phyloP scores from a whole-genome alignment of 2,329 filamentous ascomycete species.

The Scedosporium minutisporum region DNA sequence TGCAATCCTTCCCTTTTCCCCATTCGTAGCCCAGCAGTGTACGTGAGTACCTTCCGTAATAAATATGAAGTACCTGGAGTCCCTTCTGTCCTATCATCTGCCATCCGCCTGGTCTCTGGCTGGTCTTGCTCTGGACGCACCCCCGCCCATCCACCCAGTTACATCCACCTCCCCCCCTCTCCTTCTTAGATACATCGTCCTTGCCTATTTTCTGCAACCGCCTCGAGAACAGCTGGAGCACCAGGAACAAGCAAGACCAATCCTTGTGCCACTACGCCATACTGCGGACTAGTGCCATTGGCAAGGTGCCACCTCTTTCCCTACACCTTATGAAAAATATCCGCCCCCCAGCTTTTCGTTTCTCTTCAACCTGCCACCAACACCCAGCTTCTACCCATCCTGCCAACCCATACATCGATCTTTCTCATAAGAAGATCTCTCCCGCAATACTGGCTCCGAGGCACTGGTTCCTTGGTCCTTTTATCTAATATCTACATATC shows the following conservation, averaged over 20 bases:
- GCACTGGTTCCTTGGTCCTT: neutral
- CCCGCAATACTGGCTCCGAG: neutral
- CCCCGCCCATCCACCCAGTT: neutral
- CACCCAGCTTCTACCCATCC: neutral
- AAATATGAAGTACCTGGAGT: neutral
- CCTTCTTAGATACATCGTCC: neutral
- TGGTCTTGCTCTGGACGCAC: too few relatives aligned
- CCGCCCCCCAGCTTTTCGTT: neutral
- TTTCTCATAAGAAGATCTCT: neutral
- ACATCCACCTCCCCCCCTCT: neutral
- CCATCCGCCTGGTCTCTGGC: neutral
- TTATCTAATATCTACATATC: neutral
- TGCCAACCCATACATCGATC: neutral
- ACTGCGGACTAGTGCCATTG: neutral
- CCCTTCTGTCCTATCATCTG: constrained; percentile 1
- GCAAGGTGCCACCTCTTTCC: constrained; percentile 1
- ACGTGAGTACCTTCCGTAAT: neutral
- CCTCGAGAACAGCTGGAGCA: constrained; percentile 1
- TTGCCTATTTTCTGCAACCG: neutral
- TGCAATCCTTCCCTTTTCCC: neutral
- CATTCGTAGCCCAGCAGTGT: neutral
- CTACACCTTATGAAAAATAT: neutral
- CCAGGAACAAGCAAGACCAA: neutral
- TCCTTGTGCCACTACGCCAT: neutral
- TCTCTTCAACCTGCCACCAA: neutral